Evolutionary conservation across 805 yeast genomes (phyloP).

Genomic region (Yamadazyma akitaensis): DNA sequence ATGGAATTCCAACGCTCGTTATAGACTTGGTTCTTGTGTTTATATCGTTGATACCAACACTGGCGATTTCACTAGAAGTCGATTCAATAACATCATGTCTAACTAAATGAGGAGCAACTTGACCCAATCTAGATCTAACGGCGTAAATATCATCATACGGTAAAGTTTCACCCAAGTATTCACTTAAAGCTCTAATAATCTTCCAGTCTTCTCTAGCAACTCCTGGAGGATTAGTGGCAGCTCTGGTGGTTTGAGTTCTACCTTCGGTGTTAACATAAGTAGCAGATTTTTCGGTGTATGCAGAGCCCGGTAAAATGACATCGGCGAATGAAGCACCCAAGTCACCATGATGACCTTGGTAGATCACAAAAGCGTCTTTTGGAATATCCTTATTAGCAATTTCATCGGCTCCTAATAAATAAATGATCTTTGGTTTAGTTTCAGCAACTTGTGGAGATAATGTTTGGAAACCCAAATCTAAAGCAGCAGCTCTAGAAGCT

Average conservation of each 20-base stretch:
- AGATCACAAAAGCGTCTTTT: conserved; percentile 79
- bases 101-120: conserved; percentile 77
- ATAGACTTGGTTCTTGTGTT: conserved; percentile 38
- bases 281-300: conserved; percentile 83
- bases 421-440: conserved; percentile 67
- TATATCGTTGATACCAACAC: conserved; percentile 52
- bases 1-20: conserved; percentile 39
- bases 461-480: conserved; percentile 74
- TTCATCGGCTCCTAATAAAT: conserved; percentile 84
- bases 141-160: conserved; percentile 74
- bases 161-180: conserved; percentile 64
- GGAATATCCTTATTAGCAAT: conserved; percentile 66
- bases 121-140: conserved; percentile 65
- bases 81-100: conserved; percentile 75
- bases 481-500: conserved; percentile 85
- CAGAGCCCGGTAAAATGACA: conserved; percentile 81
- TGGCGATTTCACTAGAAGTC: conserved; percentile 53
- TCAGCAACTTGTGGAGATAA: conserved; percentile 44
- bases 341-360: conserved; percentile 93
- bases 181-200: conserved; percentile 77
- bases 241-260: conserved; percentile 78
- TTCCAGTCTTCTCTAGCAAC: conserved; percentile 92
- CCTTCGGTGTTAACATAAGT: conserved; percentile 90
- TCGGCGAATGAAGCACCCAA: conserved; percentile 85
- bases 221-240: conserved; percentile 86